Base-by-base conservation (phyloP, 1,284 basidiomycete species). In the Ceratobasidium papillatum region DNA sequence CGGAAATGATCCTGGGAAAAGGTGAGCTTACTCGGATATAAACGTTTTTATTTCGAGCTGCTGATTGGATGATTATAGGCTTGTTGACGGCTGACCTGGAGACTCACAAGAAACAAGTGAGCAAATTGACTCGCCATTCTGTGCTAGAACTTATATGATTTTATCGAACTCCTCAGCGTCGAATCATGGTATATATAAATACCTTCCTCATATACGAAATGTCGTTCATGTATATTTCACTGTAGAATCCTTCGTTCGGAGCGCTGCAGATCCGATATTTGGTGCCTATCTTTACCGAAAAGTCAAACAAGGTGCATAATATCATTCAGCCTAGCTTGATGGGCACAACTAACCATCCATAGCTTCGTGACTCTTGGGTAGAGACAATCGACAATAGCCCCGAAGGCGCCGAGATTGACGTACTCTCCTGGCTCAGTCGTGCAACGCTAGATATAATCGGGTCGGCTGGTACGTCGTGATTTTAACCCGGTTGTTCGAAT, bases 361-460 rank as follows among this genome's bases (percentile, higher is more conserved):
- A 77, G 76, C 74, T 77, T 32, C 66, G 76, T 12, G 76, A 77
- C 47, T 58, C 75, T 7, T 75, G 71, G 56, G 19, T 75, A 25
- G 43, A 59, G 2, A 54, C 34, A 17, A 36, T 77, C 17, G 32
- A 41, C n/a, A 61, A 73, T 41, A 63, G 45, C 9, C 25, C 47
- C 2, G 75, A 63, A n/a, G 61, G 43, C 43, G 45, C 41, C 1
- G 56, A 79, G 54, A 80, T 87, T 32, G 87, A 93, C 74, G 84
- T 87, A 1, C 80, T 89, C 3, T 80, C 84, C 0, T 89, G 87
- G 84, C 80, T 92, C 12, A 87, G 84, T 56, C 85, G 84, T 71
- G 83, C 85, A 74, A 91, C 91, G 0, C 82, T 92, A 43, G 91
- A 93, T 77, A 84, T 91, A 30, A 92, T 93, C 72, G 90, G 90